Percentiles rank a stretch among this genome's conserved stretches.
Conservation (phyloP, 2,329 filamentous ascomycete species). For the Nemania sp. region DNA sequence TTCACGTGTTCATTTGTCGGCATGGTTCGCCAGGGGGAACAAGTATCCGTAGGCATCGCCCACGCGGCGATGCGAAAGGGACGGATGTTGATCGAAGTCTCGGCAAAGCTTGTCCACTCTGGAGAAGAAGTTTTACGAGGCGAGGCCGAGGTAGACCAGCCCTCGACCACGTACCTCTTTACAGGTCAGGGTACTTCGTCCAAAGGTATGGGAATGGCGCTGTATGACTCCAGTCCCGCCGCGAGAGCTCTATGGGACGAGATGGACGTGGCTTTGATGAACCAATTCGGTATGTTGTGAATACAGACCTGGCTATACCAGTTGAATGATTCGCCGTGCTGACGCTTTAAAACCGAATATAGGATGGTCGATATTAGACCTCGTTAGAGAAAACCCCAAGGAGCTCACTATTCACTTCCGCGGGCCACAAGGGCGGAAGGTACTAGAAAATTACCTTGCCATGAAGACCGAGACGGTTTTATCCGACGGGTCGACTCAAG, state of each 20-base stretch:
- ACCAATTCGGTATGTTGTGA: slow-evolving; percentile 1
- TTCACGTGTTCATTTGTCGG: slow-evolving; percentile 96
- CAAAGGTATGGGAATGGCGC: slow-evolving; percentile 99
- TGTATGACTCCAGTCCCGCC: slow-evolving; percentile 91
- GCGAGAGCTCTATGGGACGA: slow-evolving; percentile 98
- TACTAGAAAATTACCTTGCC: slow-evolving; percentile 98
- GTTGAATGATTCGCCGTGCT: background rate
- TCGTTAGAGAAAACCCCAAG: slow-evolving; percentile 99
- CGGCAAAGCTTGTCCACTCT: slow-evolving; percentile 92
- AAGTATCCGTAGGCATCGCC: slow-evolving; percentile 92
- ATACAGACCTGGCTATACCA: background rate
- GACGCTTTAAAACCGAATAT: background rate
- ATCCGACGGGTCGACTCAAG: slow-evolving; percentile 90
- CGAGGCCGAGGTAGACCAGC: slow-evolving; percentile 97
- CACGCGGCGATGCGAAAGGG: slow-evolving; percentile 97
- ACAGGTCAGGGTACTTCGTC: slow-evolving; percentile 98
- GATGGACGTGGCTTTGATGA: slow-evolving; percentile 67
- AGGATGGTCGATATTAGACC: slow-evolving; percentile 97
- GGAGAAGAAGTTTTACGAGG: slow-evolving; percentile 96
- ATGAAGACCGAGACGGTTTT: slow-evolving; percentile 99
- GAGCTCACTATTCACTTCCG: slow-evolving; percentile 98
- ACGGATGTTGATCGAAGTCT: slow-evolving; percentile 99
- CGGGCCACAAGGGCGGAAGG: slow-evolving; percentile 93
- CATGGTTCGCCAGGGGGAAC: slow-evolving; percentile 97
- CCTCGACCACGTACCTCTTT: slow-evolving; percentile 95